Base-by-base conservation (phyloP, 768 basidiomycete genomes). In the Candolleomyces aberdarensis region DNA sequence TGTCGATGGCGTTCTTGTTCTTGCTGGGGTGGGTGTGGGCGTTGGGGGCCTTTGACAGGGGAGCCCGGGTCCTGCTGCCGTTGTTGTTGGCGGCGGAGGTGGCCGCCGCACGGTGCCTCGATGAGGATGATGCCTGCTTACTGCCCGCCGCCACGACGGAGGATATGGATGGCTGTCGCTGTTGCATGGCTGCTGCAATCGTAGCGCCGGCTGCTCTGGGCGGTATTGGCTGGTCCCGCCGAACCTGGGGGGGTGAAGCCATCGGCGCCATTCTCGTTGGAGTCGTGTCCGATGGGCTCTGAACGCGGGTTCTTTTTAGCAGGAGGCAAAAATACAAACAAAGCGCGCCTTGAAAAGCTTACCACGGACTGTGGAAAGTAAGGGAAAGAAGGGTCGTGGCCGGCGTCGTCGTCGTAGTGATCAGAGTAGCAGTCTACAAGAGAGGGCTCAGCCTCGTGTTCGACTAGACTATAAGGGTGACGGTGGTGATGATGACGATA, bases 1-100 rank as follows among this genome's bases (percentile, higher is more conserved):
- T 26, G 15, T 36, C 36, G 36, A 11, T 11, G 36, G 36, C 36
- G 36, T 36, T 36, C 36, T 36, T 36, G 36, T 6, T 36, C 8
- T 36, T 36, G 36, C 11, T 36, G 36, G 36, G 8, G 36, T 36
- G 36, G 36, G 36, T 11, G 36, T 11, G 36, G 36, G 36, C 39
- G 58, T 64, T 58, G 66, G 55, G 46, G 57, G 58, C 40, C 54
- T 51, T 56, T 48, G 59, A 44, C 17, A 32, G 46, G 36, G 36
- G 55, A 19, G 47, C 48, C 40, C 56, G 13, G 64, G 54, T 63
- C 56, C 50, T 64, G 57, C 63, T 57, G 29, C 29, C 48, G n/a
- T 39, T 8, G 3, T 20, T 32, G n/a, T n/a, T 49, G 36, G 32
- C 36, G 36, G 59, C 15, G 29, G n/a, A n/a, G n/a, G 52, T 15